Evolutionary conservation across 805 yeast species (phyloP).

Genomic region (Saturnispora ahearnii): DNA sequence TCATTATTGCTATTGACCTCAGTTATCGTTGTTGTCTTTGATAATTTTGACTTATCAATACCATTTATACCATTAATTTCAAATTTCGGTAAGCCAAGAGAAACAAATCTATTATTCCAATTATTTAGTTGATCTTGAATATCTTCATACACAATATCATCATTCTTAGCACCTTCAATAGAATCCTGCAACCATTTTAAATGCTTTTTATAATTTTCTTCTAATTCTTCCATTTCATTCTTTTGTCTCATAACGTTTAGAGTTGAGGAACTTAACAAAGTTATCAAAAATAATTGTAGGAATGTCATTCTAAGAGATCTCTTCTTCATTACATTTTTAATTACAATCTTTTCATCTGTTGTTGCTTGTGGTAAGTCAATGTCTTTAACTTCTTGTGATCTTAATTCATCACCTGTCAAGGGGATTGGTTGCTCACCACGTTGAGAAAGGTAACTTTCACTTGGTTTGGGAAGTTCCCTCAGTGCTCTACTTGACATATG

Average conservation of each 20-base stretch:
- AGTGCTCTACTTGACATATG: not conserved
- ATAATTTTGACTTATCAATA: conserved; percentile 10
- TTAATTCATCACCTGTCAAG: conserved; percentile 11
- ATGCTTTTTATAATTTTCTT: conserved; percentile 32
- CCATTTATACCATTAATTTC: conserved; percentile 16
- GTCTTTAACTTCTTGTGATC: conserved; percentile 11
- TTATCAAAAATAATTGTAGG: conserved; percentile 25
- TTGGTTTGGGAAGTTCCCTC: conserved; percentile 18
- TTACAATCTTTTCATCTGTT: conserved; percentile 15
- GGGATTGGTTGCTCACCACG: conserved; percentile 25
- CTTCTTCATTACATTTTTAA: conserved; percentile 18
- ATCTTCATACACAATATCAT: conserved; percentile 26
- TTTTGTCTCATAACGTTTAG: conserved; percentile 39
- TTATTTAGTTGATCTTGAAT: conserved; percentile 32
- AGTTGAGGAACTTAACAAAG: conserved; percentile 32
- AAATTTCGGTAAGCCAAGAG: conserved; percentile 20
- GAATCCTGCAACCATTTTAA: conserved; percentile 28
- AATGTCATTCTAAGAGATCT: conserved; percentile 27
- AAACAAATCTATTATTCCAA: conserved; percentile 34
- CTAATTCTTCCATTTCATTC: conserved; percentile 35
- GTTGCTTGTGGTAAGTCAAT: conserved; percentile 14
- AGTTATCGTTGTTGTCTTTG: not conserved
- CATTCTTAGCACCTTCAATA: conserved; percentile 15
- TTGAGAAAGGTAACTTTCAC: conserved; percentile 18
- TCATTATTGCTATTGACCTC: not conserved